Evolutionary conservation across 192 early-diverging fungal species (phyloP), one percentile per base, ranked within the genome.

Genomic region (Mortierella antarctica): DNA sequence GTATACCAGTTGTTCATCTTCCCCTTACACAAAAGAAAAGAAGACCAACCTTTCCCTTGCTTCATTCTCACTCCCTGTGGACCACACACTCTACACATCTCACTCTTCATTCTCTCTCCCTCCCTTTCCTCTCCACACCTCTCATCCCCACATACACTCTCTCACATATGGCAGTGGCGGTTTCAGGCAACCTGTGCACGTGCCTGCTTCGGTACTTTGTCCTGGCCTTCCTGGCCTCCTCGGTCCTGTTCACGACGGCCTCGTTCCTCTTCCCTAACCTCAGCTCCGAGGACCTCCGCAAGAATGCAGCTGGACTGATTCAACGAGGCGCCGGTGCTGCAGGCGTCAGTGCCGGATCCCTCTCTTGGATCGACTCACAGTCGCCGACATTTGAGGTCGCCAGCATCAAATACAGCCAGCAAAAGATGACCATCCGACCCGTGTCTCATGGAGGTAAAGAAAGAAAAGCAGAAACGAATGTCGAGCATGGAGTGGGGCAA

Each of bases 291-390:
- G 70, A 72, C 58, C 70, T 80, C 42, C 77, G 77, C 65, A 80
- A 80, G 77, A 80, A 80, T 80, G 77, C 77, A 68, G 77, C 77
- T 72, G 77, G 70, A 13, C 63, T 80, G 69, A 80, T 80, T 72
- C 77, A 80, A 63, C 68, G 77, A n/a, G 70, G 69, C 17, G 70
- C 77, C 17, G 70, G 69, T 17, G 72, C 72, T 31, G 71, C 71
- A 46, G 71, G 71, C 31, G 72, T 74, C 64, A 57, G 51, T 14
- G 39, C 62, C 11, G 62, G 56, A 1, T 71, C 63, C 13, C 15
- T 63, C 6, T 71, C 69, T 31, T 79, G 60, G 68, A 79, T 79
- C 49, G 77, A 80, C 52, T 44, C 50, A 6, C 77, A 72, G 44
- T 57, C 51, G 5, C 77, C 77, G 3, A 80, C 77, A 17, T 80